phyloP scores from a whole-genome alignment of 2,329 filamentous ascomycete species.

The Aspergillus pseudoviridinutans region DNA sequence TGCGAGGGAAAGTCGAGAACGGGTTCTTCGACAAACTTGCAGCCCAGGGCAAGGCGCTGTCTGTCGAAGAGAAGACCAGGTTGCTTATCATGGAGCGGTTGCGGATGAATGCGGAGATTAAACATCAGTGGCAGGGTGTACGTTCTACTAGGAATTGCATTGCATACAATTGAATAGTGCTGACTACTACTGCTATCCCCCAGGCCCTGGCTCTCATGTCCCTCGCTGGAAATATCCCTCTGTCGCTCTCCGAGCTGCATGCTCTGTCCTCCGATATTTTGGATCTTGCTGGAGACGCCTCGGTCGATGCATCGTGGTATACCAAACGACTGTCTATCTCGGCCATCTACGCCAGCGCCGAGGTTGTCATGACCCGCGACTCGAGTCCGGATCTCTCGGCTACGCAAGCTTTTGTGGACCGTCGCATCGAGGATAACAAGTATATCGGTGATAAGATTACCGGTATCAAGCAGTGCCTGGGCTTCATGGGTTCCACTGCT shows the following conservation, averaged over 20 bases:
- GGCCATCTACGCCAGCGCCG: slow-evolving; percentile 69
- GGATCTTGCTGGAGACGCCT: slow-evolving; percentile 75
- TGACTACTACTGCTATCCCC: background rate
- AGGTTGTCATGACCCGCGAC: slow-evolving; percentile 94
- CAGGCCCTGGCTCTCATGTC: slow-evolving; percentile 89
- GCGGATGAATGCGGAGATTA: slow-evolving; percentile 66
- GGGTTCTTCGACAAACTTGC: slow-evolving; percentile 20
- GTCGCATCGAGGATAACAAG: slow-evolving; percentile 67
- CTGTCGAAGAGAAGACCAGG: slow-evolving; percentile 63
- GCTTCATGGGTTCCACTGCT: slow-evolving; percentile 71
- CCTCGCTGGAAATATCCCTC: slow-evolving; percentile 70
- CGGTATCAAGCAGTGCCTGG: slow-evolving; percentile 70
- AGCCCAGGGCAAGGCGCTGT: slow-evolving; percentile 28
- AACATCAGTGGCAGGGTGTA: slow-evolving; percentile 84
- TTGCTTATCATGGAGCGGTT: slow-evolving; percentile 72
- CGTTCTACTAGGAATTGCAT: slow-evolving; percentile 22
- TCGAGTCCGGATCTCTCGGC: slow-evolving; percentile 66
- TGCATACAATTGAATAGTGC: background rate
- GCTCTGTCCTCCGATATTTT: slow-evolving; percentile 87
- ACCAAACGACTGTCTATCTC: slow-evolving; percentile 62
- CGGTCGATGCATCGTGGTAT: slow-evolving; percentile 88
- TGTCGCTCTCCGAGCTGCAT: slow-evolving; percentile 74
- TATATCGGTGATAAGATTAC: slow-evolving; percentile 59
- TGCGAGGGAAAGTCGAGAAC: slow-evolving; percentile 34
- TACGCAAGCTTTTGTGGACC: slow-evolving; percentile 74